Evolutionary conservation across 306 rosid genomes (phyloP), one percentile per base, ranked within the genome.

Genomic region (Lithocarpus polystachyus): DNA sequence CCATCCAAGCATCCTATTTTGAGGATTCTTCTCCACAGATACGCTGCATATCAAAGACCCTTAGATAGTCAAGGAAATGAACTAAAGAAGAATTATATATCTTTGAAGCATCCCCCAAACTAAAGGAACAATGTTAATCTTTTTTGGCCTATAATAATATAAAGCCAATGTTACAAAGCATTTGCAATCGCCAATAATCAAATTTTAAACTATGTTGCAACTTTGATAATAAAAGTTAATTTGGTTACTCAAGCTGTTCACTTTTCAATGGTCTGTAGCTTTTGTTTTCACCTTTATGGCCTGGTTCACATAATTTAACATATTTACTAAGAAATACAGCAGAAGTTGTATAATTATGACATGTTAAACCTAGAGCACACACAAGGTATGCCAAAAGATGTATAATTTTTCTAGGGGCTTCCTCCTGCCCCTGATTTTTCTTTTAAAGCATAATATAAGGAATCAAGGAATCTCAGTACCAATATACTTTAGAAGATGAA

Each of bases 1-100:
- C 94, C 90, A 88, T 56, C 98, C 98, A 48, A 94, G 86, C 98
- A 92, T 94, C 55, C 80, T 88, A 74, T 90, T 90, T 24, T 77
- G 68, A 70, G 97, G 92, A 78, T 85, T 19, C 61, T 81, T 86
- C 77, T 57, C 61, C 5, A 82, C 90, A 53, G 98, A 81, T 62
- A 52, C 68, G 54, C 98, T 94, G 90, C 84, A 70, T 55, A 76
- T 64, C 68, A 79, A n/a, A 77, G 52, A 65, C 22, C 17, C 53
- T 77, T 45, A 23, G 13, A 70, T 53, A 60, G 45, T 73, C 73
- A 71, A n/a, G 75, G 68, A 73, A 56, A 65, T 68, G 26, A 31
- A 31, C 55, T n/a, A 3, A 29, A 51, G n/a, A 53, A 78, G 68
- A 67, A 67, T 4, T 19, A 35, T 45, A 8, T 33, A 14, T 33